phyloP scores from a whole-genome alignment of 495 filamentous ascomycete species.

The Aspergillus homomorphus region DNA sequence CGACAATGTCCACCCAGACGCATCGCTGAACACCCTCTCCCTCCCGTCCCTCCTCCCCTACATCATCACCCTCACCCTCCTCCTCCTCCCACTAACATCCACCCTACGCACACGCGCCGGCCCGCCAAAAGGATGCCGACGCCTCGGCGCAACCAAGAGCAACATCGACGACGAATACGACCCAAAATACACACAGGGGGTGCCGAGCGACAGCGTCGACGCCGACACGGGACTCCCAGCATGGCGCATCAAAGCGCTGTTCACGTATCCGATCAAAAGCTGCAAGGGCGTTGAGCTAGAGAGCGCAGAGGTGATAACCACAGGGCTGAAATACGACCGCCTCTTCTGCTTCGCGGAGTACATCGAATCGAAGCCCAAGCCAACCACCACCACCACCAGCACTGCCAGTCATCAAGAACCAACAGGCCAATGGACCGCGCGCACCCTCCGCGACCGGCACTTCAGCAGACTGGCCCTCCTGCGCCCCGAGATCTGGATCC shows the following conservation, averaged over 20 bases:
- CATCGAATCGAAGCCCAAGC: constrained; percentile 35
- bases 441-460: constrained; percentile 67
- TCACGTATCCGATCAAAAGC: constrained; percentile 86
- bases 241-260: constrained; percentile 73
- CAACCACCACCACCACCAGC: constrained; percentile 23
- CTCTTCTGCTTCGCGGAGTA: constrained; percentile 79
- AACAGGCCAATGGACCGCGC: constrained; percentile 66
- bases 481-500: constrained; percentile 74
- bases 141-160: constrained; percentile 32
- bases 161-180: constrained; percentile 42
- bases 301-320: constrained; percentile 60
- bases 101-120: background rate
- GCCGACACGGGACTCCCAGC: constrained; percentile 21
- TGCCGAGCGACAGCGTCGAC: constrained; percentile 14
- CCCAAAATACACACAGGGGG: constrained; percentile 28
- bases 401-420: constrained; percentile 29
- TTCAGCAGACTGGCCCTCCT: constrained; percentile 71
- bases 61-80: background rate
- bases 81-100: background rate
- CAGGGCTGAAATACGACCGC: constrained; percentile 79
- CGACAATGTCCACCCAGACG: background rate
- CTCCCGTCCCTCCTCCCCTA: background rate
- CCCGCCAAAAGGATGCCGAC: constrained; percentile 33
- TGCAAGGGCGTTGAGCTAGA: constrained; percentile 77
- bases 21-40: background rate